Base-by-base conservation (phyloP, 345 rosid genomes). In the Durio zibethinus region DNA sequence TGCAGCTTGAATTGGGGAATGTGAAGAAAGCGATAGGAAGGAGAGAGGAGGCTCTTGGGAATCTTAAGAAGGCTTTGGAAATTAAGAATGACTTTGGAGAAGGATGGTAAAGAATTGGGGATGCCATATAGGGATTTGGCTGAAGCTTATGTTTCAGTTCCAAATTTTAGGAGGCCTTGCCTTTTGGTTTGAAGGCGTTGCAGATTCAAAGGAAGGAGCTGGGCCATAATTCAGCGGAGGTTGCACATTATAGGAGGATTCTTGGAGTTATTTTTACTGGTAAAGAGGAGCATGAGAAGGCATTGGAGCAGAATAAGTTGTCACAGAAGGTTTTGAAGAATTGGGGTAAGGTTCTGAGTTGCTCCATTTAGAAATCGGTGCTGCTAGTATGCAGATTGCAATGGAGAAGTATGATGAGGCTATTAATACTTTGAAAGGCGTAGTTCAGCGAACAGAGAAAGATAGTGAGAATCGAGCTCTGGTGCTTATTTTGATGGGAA, bases 1-100 rank as follows among this genome's bases (percentile, higher is more conserved):
- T 93, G 83, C 87, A 88, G 43, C 91, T 90, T 20, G 95, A 87
- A 86, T 86, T 93, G 64, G 91, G 94, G 0, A 90, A 89, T 77
- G 97, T 88, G 45, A 91, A 94, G 82, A 89, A 91, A 0, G 97
- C 97, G 1, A 88, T 91, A 89, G 98, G 98, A 25, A 88, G 98
- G 80, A 74, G 94, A 72, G 98, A 94, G 76, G 98, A 93, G 85
- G 98, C 97, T 68, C 73, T 94, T 18, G 88, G 78, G 85, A 89
- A 91, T 85, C 83, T 89, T 73, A 86, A 85, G 79, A 89, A 87
- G 86, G 86, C 91, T 83, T 53, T 93, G 77, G 90, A 90, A 88
- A 89, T 95, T 40, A 95, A 90, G 72, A 92, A 72, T 86, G 87
- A 85, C 77, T 70, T 82, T 88, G 78, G 98, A 88, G 54, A 81